These are phyloP conservation scores for Starmerella kuoi DNA, from an alignment of 805 yeast species.

Conservation along the genomic window DNA sequence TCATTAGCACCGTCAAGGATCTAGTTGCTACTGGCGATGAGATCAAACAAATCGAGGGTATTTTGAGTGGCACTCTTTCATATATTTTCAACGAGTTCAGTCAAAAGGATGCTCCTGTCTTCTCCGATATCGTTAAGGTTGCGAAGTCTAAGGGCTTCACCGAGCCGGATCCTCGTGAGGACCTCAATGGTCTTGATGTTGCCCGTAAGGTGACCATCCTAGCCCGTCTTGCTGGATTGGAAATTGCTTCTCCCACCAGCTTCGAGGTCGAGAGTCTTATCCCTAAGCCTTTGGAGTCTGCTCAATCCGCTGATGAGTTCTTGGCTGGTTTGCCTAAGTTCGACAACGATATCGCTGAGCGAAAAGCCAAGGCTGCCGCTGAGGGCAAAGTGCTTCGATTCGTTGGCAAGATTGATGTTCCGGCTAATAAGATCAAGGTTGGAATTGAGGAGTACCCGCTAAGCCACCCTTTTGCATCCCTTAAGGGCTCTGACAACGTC, in stretches of 20 bases:
- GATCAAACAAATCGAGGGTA: conserved; percentile 85
- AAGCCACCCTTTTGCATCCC: conserved; percentile 90
- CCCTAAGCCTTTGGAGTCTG: conserved; percentile 65
- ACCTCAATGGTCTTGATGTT: conserved; percentile 92
- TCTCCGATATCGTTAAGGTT: conserved; percentile 76
- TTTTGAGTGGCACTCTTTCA: conserved; percentile 89
- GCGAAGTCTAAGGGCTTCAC: conserved; percentile 93
- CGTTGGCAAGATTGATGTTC: conserved; percentile 80
- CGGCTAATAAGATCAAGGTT: conserved; percentile 42
- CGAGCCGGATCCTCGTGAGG: conserved; percentile 99
- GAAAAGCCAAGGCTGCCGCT: conserved; percentile 68
- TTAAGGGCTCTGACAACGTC: conserved; percentile 93
- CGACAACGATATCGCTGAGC: conserved; percentile 64
- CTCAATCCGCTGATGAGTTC: conserved; percentile 57
- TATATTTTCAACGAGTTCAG: conserved; percentile 92
- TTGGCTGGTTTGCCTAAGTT: conserved; percentile 67
- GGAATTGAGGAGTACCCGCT: conserved; percentile 77
- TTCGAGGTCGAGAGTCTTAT: conserved; percentile 91
- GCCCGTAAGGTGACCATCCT: conserved; percentile 96
- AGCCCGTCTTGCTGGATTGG: conserved; percentile 81
- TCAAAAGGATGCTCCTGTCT: conserved; percentile 49
- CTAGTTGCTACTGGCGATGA: conserved; percentile 87
- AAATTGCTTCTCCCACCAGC: conserved; percentile 75
- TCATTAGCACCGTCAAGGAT: conserved; percentile 78
- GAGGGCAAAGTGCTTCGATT: conserved; percentile 84